These are phyloP conservation scores for Auriscalpium microsporum DNA, from an alignment of 768 basidiomycete species.

Conservation along the genomic window DNA sequence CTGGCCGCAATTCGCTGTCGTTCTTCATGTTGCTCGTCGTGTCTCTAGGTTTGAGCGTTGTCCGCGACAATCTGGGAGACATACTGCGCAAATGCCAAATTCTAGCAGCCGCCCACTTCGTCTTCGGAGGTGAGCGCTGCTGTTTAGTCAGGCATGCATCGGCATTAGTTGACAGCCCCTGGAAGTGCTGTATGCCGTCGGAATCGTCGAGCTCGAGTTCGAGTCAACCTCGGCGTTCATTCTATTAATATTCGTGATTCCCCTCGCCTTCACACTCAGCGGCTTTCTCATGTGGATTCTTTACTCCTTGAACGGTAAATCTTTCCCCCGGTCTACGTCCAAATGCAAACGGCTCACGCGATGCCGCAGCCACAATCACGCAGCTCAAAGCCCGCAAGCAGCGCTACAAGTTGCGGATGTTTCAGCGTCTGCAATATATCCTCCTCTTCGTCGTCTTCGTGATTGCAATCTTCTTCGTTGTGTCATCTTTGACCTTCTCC, in stretches of 20 bases:
- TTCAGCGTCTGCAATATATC: conserved; percentile 77
- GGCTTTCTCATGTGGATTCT: conserved; percentile 95
- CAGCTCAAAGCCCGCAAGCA: conserved; percentile 84
- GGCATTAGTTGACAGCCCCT: neutral
- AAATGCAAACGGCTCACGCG: neutral
- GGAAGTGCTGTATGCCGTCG: conserved; percentile 83
- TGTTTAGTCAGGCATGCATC: neutral
- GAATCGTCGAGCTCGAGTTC: conserved; percentile 87
- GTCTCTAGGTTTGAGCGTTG: conserved; percentile 85
- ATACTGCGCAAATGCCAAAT: conserved; percentile 81
- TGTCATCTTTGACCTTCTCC: conserved; percentile 87
- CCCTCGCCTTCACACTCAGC: conserved; percentile 91
- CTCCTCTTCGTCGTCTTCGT: conserved; percentile 75
- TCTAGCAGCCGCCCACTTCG: conserved; percentile 77
- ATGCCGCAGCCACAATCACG: conserved; percentile 67
- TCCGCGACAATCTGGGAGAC: conserved; percentile 76
- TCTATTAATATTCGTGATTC: conserved; percentile 85
- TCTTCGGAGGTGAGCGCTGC: conserved; percentile 79
- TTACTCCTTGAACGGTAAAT: conserved; percentile 73
- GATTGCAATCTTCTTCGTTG: conserved; percentile 84
- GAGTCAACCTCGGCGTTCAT: conserved; percentile 84
- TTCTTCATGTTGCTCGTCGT: conserved; percentile 95
- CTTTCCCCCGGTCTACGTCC: neutral
- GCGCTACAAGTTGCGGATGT: conserved; percentile 82
- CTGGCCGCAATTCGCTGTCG: conserved; percentile 87